Conservation (phyloP, 176 grass and related monocot species). For the Melocanna baccifera region DNA sequence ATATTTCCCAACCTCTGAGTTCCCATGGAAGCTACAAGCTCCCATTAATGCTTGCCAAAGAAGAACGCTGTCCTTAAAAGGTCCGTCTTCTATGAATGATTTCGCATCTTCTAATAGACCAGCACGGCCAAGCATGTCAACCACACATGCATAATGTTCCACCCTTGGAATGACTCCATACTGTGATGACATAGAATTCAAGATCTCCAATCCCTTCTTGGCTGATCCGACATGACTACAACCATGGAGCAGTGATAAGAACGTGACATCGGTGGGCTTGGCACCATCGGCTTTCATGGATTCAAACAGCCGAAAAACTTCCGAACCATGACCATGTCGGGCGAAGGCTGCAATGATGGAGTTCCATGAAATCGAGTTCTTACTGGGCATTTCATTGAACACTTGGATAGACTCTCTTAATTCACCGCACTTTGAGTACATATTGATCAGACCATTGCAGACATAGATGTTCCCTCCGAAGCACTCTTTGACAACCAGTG, state of each 20-base stretch:
- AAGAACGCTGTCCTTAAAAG: conserved; percentile 36
- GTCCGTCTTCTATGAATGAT: conserved; percentile 65
- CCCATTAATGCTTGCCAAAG: conserved; percentile 89
- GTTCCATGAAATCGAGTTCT: conserved; percentile 80
- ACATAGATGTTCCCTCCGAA: conserved; percentile 56
- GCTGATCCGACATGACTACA: conserved; percentile 78
- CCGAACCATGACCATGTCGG: conserved; percentile 57
- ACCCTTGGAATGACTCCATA: conserved; percentile 55
- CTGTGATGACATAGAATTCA: conserved; percentile 59
- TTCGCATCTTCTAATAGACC: conserved; percentile 58
- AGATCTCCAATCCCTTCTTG: conserved; percentile 61
- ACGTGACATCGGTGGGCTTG: conserved; percentile 71
- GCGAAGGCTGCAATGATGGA: conserved; percentile 74
- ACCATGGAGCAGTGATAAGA: conserved; percentile 74
- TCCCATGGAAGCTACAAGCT: conserved; percentile 70
- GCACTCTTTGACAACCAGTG: conserved; percentile 57
- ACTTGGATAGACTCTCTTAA: conserved; percentile 53
- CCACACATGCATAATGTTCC: conserved; percentile 80
- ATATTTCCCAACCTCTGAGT: conserved; percentile 62
- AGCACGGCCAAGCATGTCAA: conserved; percentile 76
- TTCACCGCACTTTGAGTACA: conserved; percentile 91
- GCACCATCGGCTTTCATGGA: conserved; percentile 61
- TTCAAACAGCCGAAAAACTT: conserved; percentile 64
- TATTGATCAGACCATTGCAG: conserved; percentile 84
- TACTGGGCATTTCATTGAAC: conserved; percentile 41